Base-by-base conservation (phyloP, 129 eudicot genomes). In the Oenanthe sinensis region DNA sequence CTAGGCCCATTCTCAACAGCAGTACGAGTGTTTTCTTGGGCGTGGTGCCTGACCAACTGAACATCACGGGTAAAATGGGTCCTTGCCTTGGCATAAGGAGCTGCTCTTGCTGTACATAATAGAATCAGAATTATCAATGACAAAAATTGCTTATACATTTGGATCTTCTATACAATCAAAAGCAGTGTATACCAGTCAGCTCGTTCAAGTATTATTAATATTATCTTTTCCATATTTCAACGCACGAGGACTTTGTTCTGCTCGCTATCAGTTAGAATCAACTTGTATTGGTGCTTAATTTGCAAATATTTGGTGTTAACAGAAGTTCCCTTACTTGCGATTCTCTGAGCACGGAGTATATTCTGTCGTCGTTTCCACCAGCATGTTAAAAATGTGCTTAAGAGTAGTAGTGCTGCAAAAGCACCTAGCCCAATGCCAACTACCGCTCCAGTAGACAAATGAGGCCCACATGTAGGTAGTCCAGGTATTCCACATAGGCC, bases 311-410 rank as follows among this genome's bases (percentile, higher is more conserved):
- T 46, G 40, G 58, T 74, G 37, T 26, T 45, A 11, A 20, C 60
- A 4, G 74, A 2, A 52, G 30, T 36, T 60, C 40, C 9, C 76
- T 88, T 78, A 95, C 99, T 92, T 83, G 99, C 96, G 43, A 95
- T 85, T 85, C 83, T 86, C 72, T 92, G 96, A 85, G 97, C 84
- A 77, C 99, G 87, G 77, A 95, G 96, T 79, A 92, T 92, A 82
- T 95, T 95, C 70, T 95, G 97, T 55, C 97, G 90, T 87, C 99
- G 86, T 86, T 90, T 95, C 96, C 96, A 92, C 99, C 99, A 95
- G 74, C 97, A 87, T 16, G 88, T 88, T 78, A 85, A 77, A 86
- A 96, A 90, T 15, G 89, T 90, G 48, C 79, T 83, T 14, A 95
- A 49, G 33, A 90, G 81, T 47, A 95, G 79, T 39, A 92, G 79